Base-by-base conservation (phyloP, 1,284 basidiomycete species). In the Uromyces viciae-fabae region DNA sequence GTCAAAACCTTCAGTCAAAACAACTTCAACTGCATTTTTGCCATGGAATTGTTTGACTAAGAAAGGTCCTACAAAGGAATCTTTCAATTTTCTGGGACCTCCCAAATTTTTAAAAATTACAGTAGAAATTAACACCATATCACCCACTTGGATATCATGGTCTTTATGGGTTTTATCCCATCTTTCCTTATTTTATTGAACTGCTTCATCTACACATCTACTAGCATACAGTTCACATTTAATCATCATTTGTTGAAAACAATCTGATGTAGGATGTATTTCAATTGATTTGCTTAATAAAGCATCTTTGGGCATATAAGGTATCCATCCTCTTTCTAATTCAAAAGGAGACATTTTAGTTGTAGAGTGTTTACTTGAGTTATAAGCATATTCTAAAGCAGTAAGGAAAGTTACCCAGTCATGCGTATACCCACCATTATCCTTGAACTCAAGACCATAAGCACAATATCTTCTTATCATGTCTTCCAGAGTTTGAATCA, bases 31-130 rank as follows among this genome's bases (percentile, higher is more conserved):
- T 72, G 68, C 68, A 72, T 72, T 72, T 4, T 46, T 46, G 1
- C 68, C 38, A 49, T 72, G 68, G 3, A 72, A 17, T 49, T 49
- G 17, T 25, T 28, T 72, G 36, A 72, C 46, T 3, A 40, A 15
- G 28, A 72, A 72, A 4, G 68, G 42, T 49, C 68, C 68, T 28
- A 72, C 42, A 49, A 72, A 72, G n/a, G 68, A 72, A 49, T 72
- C 68, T 49, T 42, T 72, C 8, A 72, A 25, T 49, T 72, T 49
- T 22, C 46, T 72, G 28, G 68, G 68, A 17, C 68, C 68, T 22
- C 49, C 22, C 14, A 72, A 42, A 22, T 72, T 72, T 22, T 33
- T 72, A 25, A 46, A 72, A 38, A 43, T 72, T 28, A 58, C n/a
- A n/a, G 54, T 62, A 31, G 58, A 62, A 62, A 62, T 62, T 15